Base-by-base conservation (phyloP, 805 yeast species). In the Ogataea minuta region DNA sequence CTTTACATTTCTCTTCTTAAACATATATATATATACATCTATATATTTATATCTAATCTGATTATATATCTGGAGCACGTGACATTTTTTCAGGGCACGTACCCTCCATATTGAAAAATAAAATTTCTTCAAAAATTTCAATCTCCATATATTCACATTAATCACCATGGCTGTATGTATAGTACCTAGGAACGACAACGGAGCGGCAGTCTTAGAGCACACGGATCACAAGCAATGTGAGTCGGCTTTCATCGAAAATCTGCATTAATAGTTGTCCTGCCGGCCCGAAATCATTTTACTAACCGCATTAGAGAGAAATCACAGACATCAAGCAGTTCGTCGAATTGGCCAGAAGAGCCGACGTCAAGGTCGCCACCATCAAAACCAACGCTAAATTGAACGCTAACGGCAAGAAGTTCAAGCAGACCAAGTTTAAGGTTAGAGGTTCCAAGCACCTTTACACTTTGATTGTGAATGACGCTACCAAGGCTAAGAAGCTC, bases 361-460 rank as follows among this genome's bases (percentile, higher is more conserved):
- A 90, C 81, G 88, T 93, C 68, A 79, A 79, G 74, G 72, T 84
- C 54, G 96, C 95, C 63, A 81, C 90, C 68, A 85, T 93, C 79
- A 93, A 93, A 84, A 81, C 83, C 76, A 88, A 88, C 88, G 71
- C 77, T 68, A 82, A 84, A 74, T 60, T 82, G 65, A 81, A 80
- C 76, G 77, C 84, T 59, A 74, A 74, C 70, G 95, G 93, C 71
- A 84, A 84, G 78, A 74, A 76, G 58, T 77, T 77, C 81, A 84
- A 84, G 76, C 93, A 85, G 76, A 89, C 96, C 77, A 93, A 93
- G 77, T 93, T 93, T 90, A 93, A 93, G 86, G 87, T 93, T 66
- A 89, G 98, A 81, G 96, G 97, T 72, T 65, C 96, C 54, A 88
- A 78, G 71, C 71, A 85, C 79, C 81, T 88, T 67, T 93, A 93